These are phyloP conservation scores for Backusella psychrophila DNA, from an alignment of 192 early-diverging fungal species.

Conservation along the genomic window DNA sequence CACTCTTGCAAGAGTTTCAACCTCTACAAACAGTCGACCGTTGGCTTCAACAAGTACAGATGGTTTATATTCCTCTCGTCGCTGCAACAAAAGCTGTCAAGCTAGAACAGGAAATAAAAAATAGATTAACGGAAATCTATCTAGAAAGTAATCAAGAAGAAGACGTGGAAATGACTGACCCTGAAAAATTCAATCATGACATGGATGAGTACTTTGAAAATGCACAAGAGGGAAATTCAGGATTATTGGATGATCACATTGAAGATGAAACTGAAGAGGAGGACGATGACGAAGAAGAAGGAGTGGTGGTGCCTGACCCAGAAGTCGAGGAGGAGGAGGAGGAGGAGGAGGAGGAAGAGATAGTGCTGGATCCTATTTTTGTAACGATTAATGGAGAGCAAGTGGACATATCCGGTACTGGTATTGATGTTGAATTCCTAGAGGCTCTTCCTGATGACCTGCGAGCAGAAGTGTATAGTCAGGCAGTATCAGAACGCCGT, in stretches of 20 bases:
- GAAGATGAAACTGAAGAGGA: not conserved
- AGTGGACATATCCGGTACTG: constrained; percentile 90
- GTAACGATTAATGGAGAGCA: constrained; percentile 77
- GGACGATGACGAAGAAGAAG: not conserved
- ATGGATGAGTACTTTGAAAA: constrained; percentile 22
- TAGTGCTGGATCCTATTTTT: constrained; percentile 35
- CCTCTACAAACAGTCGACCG: constrained; percentile 71
- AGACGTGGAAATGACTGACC: constrained; percentile 36
- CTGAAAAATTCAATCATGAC: constrained; percentile 36
- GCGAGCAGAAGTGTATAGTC: constrained; percentile 86
- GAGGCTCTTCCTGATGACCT: constrained; percentile 93
- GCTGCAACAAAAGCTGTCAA: constrained; percentile 35
- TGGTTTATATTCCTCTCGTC: constrained; percentile 63
- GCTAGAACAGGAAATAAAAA: constrained; percentile 58
- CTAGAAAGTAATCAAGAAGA: constrained; percentile 46
- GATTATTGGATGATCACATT: not conserved
- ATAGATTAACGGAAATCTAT: constrained; percentile 70
- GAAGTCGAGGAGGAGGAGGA: not conserved
- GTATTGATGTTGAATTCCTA: constrained; percentile 92
- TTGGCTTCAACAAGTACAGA: constrained; percentile 85
- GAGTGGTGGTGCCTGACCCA: not conserved
- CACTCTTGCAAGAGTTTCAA: constrained; percentile 64
- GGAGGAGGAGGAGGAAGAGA: not conserved
- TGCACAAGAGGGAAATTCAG: not conserved
- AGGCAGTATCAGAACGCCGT: constrained; percentile 55